These are phyloP conservation scores for Melanogaster broomeanus DNA, from an alignment of 768 basidiomycete genomes.

Conservation along the genomic window DNA sequence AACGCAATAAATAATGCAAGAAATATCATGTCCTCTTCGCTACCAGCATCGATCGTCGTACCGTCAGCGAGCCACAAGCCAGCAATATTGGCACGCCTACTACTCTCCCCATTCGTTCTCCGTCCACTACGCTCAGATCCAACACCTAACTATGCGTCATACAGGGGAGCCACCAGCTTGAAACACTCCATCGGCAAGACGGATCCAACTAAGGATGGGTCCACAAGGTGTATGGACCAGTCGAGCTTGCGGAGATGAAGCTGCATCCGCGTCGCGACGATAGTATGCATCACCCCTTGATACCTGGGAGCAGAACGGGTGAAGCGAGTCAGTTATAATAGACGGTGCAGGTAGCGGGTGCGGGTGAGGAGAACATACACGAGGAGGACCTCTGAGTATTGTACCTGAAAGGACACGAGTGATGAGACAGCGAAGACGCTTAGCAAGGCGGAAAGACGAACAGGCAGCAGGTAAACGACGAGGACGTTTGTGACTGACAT, in stretches of 20 bases:
- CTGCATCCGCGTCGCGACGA: slow-evolving; percentile 1
- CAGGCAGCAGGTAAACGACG: not conserved
- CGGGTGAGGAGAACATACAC: not conserved
- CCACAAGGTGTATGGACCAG: not conserved
- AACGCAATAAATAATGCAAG: no score
- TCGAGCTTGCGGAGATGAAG: not conserved
- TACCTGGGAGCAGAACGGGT: not conserved
- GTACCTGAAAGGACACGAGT: not conserved
- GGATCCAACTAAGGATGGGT: not conserved
- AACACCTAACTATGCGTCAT: no score
- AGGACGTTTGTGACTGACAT: not conserved
- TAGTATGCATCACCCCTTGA: slow-evolving; percentile 2
- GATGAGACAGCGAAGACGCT: not conserved
- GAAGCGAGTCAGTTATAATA: not conserved
- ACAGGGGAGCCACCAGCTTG: no score
- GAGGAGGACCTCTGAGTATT: not conserved
- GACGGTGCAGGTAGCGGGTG: no score
- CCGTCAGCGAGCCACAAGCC: no score
- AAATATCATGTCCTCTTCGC: no score
- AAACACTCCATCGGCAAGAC: no score
- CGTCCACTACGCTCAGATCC: no score
- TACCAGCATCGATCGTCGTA: no score
- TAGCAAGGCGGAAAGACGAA: not conserved
- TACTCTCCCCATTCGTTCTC: no score
- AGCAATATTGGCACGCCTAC: no score